Percentiles rank a stretch among this genome's conserved stretches.
Conservation (phyloP, 257 asterid species). For the Solanum acaule region DNA sequence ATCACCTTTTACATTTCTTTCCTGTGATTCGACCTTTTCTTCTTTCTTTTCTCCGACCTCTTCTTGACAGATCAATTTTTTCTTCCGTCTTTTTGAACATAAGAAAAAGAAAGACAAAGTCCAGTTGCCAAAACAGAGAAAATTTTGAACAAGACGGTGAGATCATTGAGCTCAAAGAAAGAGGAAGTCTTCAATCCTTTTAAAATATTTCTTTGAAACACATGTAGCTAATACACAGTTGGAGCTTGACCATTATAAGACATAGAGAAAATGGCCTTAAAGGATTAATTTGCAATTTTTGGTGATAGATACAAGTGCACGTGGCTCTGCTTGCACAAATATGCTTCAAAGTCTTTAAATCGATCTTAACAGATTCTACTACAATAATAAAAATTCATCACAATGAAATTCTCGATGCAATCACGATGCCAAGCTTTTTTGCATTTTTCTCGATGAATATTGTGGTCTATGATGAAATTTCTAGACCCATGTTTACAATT, state of each 20-base stretch:
- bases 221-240: background rate
- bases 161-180: background rate
- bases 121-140: background rate
- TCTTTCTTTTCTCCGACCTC: background rate
- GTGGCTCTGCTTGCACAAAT: background rate
- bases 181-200: background rate
- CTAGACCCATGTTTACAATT: background rate
- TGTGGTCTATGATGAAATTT: background rate
- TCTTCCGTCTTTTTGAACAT: background rate
- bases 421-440: background rate
- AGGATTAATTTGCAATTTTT: background rate
- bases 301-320: background rate
- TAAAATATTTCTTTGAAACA: background rate
- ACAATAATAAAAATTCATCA: background rate
- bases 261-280: background rate
- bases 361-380: background rate
- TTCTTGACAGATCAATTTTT: background rate
- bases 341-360: background rate
- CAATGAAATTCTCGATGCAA: background rate
- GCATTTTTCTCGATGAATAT: background rate
- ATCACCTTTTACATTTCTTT: background rate
- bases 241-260: background rate
- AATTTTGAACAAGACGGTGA: background rate
- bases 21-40: background rate
- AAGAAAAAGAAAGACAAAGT: background rate